These are phyloP conservation scores for Gossypium mustelinum DNA, from an alignment of 345 rosid genomes.

Conservation along the genomic window DNA sequence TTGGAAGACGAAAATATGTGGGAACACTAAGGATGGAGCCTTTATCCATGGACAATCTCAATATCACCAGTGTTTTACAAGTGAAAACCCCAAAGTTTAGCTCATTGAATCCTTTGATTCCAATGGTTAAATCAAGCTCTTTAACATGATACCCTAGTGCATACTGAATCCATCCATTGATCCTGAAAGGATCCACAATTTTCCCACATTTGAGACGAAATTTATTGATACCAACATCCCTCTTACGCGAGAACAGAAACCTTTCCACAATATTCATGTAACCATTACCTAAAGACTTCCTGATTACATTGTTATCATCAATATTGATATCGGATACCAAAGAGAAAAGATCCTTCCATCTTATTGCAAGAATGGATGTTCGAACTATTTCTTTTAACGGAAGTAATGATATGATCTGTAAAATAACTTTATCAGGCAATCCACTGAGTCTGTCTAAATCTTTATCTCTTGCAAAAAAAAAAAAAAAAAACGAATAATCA, in stretches of 20 bases:
- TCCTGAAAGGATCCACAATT: background rate
- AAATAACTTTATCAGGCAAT: background rate
- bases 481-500: background rate
- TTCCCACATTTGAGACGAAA: background rate
- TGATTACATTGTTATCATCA: background rate
- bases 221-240: background rate
- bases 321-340: background rate
- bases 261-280: background rate
- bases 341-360: background rate
- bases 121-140: background rate
- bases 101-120: background rate
- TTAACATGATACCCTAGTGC: background rate
- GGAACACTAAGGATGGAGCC: too few species aligned
- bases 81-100: background rate
- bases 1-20: too few species aligned
- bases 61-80: background rate
- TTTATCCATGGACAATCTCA: too few species aligned
- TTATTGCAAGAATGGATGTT: background rate
- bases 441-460: background rate
- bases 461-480: background rate
- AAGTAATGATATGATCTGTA: background rate
- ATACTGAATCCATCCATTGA: background rate
- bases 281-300: too few species aligned
- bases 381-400: background rate
- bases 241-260: background rate